A percentile compares a stretch with the other conserved stretches of the same genome.
phyloP scores from a whole-genome alignment of 2,329 filamentous ascomycete genomes.

The Grosmannia serpens region DNA sequence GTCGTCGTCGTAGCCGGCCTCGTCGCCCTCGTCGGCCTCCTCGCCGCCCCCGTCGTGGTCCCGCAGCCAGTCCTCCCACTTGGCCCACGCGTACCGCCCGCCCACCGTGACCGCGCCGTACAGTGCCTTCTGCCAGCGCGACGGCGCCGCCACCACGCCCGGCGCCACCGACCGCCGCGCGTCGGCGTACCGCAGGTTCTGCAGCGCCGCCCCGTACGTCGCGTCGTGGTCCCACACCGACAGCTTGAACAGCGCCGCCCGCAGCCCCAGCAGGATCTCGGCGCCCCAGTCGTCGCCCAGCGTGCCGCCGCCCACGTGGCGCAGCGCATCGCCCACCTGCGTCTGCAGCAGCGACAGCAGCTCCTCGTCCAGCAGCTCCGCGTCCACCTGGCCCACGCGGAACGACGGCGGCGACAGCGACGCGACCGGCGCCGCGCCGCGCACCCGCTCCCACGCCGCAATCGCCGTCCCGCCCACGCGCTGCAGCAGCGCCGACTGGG shows the following conservation, averaged over 20 bases:
- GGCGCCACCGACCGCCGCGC: conserved; percentile 39
- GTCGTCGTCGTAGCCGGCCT: conserved; percentile 9
- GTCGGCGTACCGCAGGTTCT: conserved; percentile 84
- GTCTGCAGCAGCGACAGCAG: conserved; percentile 72
- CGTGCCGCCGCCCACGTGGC: conserved; percentile 66
- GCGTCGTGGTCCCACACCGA: conserved; percentile 95
- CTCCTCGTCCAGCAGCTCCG: conserved; percentile 89
- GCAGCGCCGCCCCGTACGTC: conserved; percentile 84
- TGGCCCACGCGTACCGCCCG: conserved; percentile 80
- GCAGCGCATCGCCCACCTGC: conserved; percentile 79
- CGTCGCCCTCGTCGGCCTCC: conserved; percentile 31
- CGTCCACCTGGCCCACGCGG: conserved; percentile 90
- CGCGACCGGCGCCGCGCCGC: neutral
- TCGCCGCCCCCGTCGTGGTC: conserved; percentile 67
- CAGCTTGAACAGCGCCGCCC: conserved; percentile 81
- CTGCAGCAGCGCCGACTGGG: conserved; percentile 36
- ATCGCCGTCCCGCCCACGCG: conserved; percentile 44
- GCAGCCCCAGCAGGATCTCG: conserved; percentile 69
- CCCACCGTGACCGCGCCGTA: conserved; percentile 82
- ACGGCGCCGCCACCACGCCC: conserved; percentile 43
- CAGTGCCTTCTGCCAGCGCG: conserved; percentile 68
- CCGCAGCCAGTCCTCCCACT: conserved; percentile 81
- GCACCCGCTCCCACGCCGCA: conserved; percentile 55
- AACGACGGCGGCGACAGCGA: conserved; percentile 39
- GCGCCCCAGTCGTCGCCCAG: conserved; percentile 76